Conservation (phyloP, 345 rosid genomes). For the Sonneratia alba region DNA sequence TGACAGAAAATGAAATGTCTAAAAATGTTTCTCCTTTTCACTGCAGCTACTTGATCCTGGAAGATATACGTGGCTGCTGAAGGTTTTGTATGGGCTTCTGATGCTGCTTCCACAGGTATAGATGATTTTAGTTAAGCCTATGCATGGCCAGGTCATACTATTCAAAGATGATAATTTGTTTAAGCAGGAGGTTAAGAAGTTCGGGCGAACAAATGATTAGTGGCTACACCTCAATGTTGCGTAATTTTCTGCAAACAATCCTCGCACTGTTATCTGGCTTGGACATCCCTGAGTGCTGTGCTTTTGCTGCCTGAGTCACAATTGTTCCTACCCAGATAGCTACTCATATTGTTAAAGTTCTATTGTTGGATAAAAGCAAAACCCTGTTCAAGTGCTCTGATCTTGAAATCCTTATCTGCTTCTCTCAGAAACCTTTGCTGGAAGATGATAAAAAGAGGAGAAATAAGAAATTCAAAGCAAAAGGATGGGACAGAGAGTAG, state of each 20-base stretch:
- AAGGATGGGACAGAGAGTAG: not conserved
- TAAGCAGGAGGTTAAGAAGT: not conserved
- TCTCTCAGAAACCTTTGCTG: not conserved
- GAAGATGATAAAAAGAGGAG: not conserved
- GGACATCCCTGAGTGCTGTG: not conserved
- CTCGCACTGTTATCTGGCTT: not conserved
- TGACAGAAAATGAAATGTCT: not conserved
- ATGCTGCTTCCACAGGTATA: constrained; percentile 98
- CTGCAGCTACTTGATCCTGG: constrained; percentile 94
- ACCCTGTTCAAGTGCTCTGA: no score
- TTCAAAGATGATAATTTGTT: not conserved
- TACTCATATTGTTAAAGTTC: not conserved
- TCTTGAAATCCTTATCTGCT: no score
- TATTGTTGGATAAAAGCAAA: not conserved
- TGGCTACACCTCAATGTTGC: not conserved
- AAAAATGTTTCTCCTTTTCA: constrained; percentile 9
- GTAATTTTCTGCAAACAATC: not conserved
- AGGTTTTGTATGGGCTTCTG: constrained; percentile 88
- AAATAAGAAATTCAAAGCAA: no score
- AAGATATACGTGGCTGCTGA: constrained; percentile 75
- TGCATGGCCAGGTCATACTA: not conserved
- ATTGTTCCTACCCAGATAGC: not conserved
- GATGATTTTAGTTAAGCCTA: not conserved
- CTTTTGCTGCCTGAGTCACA: not conserved
- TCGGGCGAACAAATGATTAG: not conserved